Evolutionary conservation across 2,329 filamentous ascomycete species (phyloP).

Genomic region (Rutstroemia sp.): DNA sequence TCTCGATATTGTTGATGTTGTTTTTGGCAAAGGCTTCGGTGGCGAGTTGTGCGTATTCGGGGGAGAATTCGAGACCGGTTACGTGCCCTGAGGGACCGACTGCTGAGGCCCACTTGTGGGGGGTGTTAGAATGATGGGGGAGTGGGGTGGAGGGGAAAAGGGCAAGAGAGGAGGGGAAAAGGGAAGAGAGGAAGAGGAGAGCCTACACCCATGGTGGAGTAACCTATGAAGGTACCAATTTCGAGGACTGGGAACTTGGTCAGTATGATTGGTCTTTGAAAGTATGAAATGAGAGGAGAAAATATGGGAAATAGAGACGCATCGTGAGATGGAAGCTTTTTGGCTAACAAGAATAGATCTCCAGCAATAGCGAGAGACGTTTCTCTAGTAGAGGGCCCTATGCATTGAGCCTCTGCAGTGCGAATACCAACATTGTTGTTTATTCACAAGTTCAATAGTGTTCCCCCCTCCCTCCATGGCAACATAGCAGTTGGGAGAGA

Average conservation of each 20-base stretch:
- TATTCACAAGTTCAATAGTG: no score
- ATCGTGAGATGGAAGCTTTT: not conserved
- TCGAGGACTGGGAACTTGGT: slow-evolving; percentile 19
- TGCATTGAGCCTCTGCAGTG: not conserved
- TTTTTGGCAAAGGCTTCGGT: slow-evolving; percentile 33
- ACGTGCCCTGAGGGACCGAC: slow-evolving; percentile 24
- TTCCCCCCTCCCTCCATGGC: no score
- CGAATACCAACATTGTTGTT: no score
- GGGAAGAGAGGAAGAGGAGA: not conserved
- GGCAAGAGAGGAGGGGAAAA: not conserved
- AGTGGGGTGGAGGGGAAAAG: no score
- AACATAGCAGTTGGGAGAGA: no score
- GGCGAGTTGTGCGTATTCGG: slow-evolving; percentile 37
- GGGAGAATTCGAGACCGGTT: slow-evolving; percentile 38
- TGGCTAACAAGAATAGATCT: not conserved
- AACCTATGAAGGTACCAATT: slow-evolving; percentile 26
- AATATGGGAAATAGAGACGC: not conserved
- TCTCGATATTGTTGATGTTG: slow-evolving; percentile 38
- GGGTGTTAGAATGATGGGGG: not conserved
- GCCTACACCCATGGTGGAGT: slow-evolving; percentile 17
- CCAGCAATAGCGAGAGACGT: not conserved
- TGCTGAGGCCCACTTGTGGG: slow-evolving; percentile 16
- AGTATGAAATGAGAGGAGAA: not conserved
- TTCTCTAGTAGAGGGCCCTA: no score
- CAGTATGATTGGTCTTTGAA: not conserved